Evolutionary conservation across 345 rosid genomes (phyloP).

Genomic region (Moricandia moricandioides): DNA sequence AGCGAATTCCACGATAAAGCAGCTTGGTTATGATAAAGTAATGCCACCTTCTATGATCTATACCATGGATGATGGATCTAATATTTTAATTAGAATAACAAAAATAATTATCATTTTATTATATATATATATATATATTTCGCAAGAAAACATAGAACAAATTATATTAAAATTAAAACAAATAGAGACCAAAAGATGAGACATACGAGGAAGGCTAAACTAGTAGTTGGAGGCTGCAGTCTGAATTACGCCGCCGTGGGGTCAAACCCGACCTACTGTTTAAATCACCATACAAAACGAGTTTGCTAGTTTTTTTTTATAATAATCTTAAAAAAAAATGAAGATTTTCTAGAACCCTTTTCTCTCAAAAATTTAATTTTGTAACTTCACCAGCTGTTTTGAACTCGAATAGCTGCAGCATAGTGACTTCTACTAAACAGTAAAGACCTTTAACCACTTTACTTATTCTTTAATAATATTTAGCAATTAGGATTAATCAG

Average conservation of each 20-base stretch:
- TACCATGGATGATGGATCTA: not conserved
- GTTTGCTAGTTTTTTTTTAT: not conserved
- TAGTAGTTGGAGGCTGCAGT: constrained; percentile 42
- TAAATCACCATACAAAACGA: not conserved
- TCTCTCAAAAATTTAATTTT: too few relatives aligned
- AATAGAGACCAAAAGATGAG: constrained; percentile 22
- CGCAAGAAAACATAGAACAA: constrained; percentile 1
- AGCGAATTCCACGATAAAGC: constrained; percentile 27
- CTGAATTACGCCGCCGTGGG: constrained; percentile 37
- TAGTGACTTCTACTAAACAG: too few relatives aligned
- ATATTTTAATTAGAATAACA: not conserved
- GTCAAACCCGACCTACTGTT: constrained; percentile 16
- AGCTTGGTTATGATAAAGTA: not conserved
- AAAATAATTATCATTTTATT: constrained; percentile 2
- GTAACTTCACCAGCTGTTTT: too few relatives aligned
- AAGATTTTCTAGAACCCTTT: not conserved
- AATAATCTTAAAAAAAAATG: not conserved
- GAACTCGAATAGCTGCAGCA: too few relatives aligned
- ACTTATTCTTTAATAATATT: not conserved
- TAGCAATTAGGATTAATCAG: not conserved
- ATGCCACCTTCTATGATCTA: not conserved
- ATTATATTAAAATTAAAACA: not conserved
- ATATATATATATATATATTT: not conserved
- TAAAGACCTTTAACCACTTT: not conserved
- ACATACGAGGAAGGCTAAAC: constrained; percentile 30